Percentiles rank a stretch among this genome's conserved stretches.
phyloP scores from a whole-genome alignment of 2,329 filamentous ascomycete species.

The Ceratocystiopsis minuta region DNA sequence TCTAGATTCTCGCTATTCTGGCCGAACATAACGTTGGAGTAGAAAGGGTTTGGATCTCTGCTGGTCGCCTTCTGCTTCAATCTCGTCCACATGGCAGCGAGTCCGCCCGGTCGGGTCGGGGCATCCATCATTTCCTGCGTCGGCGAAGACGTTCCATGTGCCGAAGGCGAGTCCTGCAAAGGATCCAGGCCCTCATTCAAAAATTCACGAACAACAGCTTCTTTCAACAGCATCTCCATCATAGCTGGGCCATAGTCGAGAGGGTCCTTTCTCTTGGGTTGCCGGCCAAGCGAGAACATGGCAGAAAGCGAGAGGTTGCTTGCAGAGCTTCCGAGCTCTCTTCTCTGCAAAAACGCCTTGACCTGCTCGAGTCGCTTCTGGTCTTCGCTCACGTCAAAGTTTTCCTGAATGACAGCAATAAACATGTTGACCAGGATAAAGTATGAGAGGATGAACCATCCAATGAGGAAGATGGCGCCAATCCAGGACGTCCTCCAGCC shows the following conservation, averaged over 20 bases:
- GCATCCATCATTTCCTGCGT: slow-evolving; percentile 15
- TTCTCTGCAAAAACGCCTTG: slow-evolving; percentile 80
- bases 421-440: slow-evolving; percentile 99
- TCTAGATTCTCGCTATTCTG: slow-evolving; percentile 63
- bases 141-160: slow-evolving; percentile 18
- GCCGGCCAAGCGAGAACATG: slow-evolving; percentile 45
- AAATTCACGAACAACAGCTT: slow-evolving; percentile 88
- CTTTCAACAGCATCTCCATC: slow-evolving; percentile 91
- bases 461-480: slow-evolving; percentile 72
- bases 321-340: slow-evolving; percentile 57
- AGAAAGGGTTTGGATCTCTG: slow-evolving; percentile 84
- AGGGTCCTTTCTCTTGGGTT: slow-evolving; percentile 53
- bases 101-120: slow-evolving; percentile 32
- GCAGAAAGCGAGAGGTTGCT: slow-evolving; percentile 61
- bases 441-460: slow-evolving; percentile 91
- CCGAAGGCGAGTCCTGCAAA: slow-evolving; percentile 20
- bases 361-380: slow-evolving; percentile 95
- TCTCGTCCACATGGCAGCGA: slow-evolving; percentile 45
- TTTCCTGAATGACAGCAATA: slow-evolving; percentile 99
- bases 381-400: slow-evolving; percentile 96
- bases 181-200: slow-evolving; percentile 53
- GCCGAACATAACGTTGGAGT: slow-evolving; percentile 55
- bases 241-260: slow-evolving; percentile 82
- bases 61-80: slow-evolving; percentile 37
- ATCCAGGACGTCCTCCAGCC: slow-evolving; percentile 69